Base-by-base conservation (phyloP, 2,329 filamentous ascomycete species). In the Phaeomoniella chlamydospora region DNA sequence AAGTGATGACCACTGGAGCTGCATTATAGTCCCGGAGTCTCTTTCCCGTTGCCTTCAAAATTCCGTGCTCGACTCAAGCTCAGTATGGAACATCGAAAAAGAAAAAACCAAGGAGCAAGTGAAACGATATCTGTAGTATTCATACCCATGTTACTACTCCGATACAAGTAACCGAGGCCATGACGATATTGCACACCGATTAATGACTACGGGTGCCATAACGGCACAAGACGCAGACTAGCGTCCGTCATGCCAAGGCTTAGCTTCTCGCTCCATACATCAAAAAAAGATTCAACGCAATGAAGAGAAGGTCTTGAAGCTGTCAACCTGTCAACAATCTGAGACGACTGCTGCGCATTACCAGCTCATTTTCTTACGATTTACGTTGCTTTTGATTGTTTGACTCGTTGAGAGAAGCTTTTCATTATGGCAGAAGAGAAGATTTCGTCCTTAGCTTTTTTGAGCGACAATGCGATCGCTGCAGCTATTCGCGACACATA, bases 401-500 rank as follows among this genome's bases (percentile, higher is more conserved):
- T 26, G n/a, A n/a, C n/a, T 26, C 22, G n/a, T 9, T 6, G 6
- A 9, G 22, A 26, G n/a, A 26, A n/a, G 22, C n/a, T 26, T 6
- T 9, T 26, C 22, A 26, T 26, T 9, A 64, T 63, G 59, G 51
- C 58, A 43, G 59, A 65, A 41, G 46, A 47, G 38, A 48, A 49
- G 42, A 39, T 44, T 34, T 57, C 57, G 44, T 68, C 70, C 47
- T 64, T 75, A 50, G 74, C 74, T 51, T 73, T 85, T 48, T 56
- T 94, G 46, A 68, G 73, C 50, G 71, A 78, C 52, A 94, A 93
- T 59, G 74, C 82, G 41, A 61, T 90, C 50, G 67, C 76, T 38
- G 67, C 68, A 45, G 68, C 74, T 45, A 55, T 93, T 48, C 72
- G 75, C 59, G 81, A 93, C 69, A 77, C 76, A 60, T 80, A 90